Conservation (phyloP, 352 stramenopile genomes). For the Achlya hypogyna region DNA sequence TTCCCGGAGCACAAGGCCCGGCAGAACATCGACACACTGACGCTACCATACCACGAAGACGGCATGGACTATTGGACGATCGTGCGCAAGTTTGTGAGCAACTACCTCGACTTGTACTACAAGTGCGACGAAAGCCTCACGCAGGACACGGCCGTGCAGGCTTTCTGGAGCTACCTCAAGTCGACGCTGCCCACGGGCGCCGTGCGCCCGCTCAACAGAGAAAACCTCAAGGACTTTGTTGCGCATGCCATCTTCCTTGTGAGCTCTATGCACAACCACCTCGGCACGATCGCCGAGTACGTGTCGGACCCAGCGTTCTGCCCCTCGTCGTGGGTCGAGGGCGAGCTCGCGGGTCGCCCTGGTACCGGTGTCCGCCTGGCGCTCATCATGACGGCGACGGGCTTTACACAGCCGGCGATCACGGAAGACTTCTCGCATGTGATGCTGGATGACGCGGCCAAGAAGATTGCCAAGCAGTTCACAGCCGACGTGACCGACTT, state of each 20-base stretch:
- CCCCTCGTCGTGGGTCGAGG: conserved; percentile 10
- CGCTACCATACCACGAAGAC: conserved; percentile 17
- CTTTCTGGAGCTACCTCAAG: conserved; percentile 15
- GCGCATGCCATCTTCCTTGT: conserved; percentile 4
- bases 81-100: neutral
- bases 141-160: neutral
- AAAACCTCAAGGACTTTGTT: conserved; percentile 13
- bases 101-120: conserved; percentile 18
- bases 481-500: neutral
- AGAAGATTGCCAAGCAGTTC: neutral
- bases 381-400: conserved; percentile 9
- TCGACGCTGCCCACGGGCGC: neutral
- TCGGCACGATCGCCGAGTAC: conserved; percentile 11
- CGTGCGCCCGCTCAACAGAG: neutral
- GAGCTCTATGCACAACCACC: conserved; percentile 4
- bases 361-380: neutral
- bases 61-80: conserved; percentile 17
- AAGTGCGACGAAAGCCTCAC: neutral
- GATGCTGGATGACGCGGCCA: conserved; percentile 7
- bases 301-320: conserved; percentile 10
- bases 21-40: conserved; percentile 13
- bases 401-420: conserved; percentile 1
- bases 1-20: neutral
- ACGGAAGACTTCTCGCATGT: conserved; percentile 14
- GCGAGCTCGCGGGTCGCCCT: conserved; percentile 1